Base-by-base conservation (phyloP, 2,329 filamentous ascomycete species). In the Neurospora sp. region DNA sequence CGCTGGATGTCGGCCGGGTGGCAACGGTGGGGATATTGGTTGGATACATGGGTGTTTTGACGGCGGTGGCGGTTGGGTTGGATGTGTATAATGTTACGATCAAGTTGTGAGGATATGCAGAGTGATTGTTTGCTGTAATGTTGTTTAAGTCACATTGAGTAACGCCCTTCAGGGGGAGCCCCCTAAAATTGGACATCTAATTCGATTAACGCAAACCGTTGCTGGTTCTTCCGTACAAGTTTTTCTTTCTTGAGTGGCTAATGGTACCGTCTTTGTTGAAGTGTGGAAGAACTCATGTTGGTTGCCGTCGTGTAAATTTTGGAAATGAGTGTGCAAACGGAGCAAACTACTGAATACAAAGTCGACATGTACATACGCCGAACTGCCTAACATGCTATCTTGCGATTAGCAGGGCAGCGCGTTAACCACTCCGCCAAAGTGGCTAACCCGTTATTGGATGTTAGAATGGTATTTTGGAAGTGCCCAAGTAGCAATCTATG, bases 21-120 rank as follows among this genome's bases (percentile, higher is more conserved):
- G 79, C 82, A 70, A 88, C 93, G 0, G 92, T 97, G 88, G 89
- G 79, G 0, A 88, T 97, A 40, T 79, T 99, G 73, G 80, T 93
- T 28, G 87, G 79, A 5, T 98, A 98, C 79, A 90, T 90, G 68
- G 86, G 82, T 2, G 81, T 85, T 0, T 72, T 97, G 66, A 91
- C 92, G 0, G 86, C 80, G 0, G 78, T 92, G 67, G 95, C 93
- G 1, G 80, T 95, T 15, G 82, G 78, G 1, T 78, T 95, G 72
- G 91, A 95, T 78, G 76, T 80, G 68, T 88, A 84, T 74, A 81
- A 92, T 76, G 82, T 94, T 8, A 91, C 88, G 23, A 89, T 94
- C 75, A 93, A 92, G 79, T 77, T 94, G 67, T 76, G 73, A 68
- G 39, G 67, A 68, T 17, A 39, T 52, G 28, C n/a, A 4, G 23